Conservation (phyloP, 805 yeast genomes). For the Hanseniaspora mollemarum region DNA sequence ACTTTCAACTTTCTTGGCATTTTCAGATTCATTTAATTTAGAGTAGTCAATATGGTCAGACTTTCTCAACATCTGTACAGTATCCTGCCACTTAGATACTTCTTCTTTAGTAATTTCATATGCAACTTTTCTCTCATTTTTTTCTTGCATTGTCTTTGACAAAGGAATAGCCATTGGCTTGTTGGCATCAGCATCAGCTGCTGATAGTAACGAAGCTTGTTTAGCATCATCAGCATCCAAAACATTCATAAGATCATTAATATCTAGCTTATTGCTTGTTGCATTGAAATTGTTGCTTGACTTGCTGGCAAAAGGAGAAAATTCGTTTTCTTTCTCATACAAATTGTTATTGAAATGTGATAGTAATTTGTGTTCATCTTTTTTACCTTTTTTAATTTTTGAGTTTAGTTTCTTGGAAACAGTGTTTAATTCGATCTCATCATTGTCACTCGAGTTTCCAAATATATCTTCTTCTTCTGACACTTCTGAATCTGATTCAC, state of each 20-base stretch:
- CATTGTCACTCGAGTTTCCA: constrained; percentile 22
- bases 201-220: constrained; percentile 40
- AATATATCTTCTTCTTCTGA: constrained; percentile 24
- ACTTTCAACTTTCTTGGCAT: constrained; percentile 36
- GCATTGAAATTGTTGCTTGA: constrained; percentile 16
- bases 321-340: constrained; percentile 48
- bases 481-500: constrained; percentile 20
- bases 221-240: constrained; percentile 42
- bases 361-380: constrained; percentile 41
- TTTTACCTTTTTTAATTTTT: constrained; percentile 30
- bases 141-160: constrained; percentile 73
- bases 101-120: constrained; percentile 80
- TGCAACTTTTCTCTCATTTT: constrained; percentile 80
- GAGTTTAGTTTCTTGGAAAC: constrained; percentile 32
- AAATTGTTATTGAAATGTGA: constrained; percentile 27
- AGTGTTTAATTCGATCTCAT: constrained; percentile 44
- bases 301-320: constrained; percentile 35
- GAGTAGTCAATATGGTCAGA: constrained; percentile 75
- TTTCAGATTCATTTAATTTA: constrained; percentile 26
- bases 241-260: constrained; percentile 66
- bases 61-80: constrained; percentile 62
- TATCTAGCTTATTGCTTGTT: constrained; percentile 43
- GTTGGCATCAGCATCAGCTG: constrained; percentile 27
- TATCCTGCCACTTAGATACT: constrained; percentile 78
- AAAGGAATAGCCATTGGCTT: constrained; percentile 65